Percentiles rank a stretch among this genome's conserved stretches.
phyloP scores from a whole-genome alignment of 164 flowering plant genomes.

The Nymphaea colorata region DNA sequence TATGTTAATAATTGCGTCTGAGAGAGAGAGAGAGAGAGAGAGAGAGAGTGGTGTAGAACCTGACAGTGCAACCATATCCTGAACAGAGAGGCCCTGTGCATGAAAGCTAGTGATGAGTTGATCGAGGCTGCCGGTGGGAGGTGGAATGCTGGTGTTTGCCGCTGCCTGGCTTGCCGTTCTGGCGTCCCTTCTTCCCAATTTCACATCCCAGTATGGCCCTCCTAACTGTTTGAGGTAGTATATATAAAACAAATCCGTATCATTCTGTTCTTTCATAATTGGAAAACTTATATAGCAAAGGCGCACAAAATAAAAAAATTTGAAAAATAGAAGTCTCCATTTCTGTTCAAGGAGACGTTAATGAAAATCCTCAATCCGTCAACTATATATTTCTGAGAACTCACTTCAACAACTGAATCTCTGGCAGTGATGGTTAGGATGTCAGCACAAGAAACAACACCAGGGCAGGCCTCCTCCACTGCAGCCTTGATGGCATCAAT shows the following conservation, averaged over 20 bases:
- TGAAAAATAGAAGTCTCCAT: not conserved
- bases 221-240: conserved; percentile 6
- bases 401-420: not conserved
- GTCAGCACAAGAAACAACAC: not conserved
- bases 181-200: conserved; percentile 14
- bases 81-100: conserved; percentile 6
- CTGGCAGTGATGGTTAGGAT: not conserved
- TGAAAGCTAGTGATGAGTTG: conserved; percentile 11
- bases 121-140: conserved; percentile 10
- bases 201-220: conserved; percentile 10
- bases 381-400: not conserved
- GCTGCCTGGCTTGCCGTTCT: conserved; percentile 11
- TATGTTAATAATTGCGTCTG: not conserved
- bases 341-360: not conserved
- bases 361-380: not conserved
- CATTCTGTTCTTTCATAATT: not conserved
- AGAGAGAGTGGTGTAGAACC: not conserved
- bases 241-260: not conserved
- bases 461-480: conserved; percentile 2
- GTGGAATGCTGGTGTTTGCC: conserved; percentile 17
- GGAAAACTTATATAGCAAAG: not conserved
- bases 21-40: not conserved
- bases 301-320: not conserved
- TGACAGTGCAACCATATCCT: conserved; percentile 3
- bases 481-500: conserved; percentile 1